Evolutionary conservation across 306 rosid species (phyloP).

Genomic region (Cyclanthera cordifolia): DNA sequence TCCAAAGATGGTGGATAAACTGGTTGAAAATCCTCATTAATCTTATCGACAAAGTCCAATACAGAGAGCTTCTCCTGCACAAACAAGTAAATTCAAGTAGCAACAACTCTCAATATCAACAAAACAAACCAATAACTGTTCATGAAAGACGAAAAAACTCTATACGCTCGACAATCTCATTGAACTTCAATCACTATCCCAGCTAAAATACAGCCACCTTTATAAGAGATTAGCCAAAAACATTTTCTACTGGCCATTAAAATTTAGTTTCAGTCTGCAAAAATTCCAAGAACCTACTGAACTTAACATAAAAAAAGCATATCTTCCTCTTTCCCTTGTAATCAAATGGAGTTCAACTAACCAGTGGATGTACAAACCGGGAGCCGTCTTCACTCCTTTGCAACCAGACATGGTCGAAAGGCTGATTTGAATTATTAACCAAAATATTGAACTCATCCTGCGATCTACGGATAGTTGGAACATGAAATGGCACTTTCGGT

Average conservation of each 20-base stretch:
- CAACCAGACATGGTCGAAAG: constrained; percentile 90
- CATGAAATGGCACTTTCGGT: constrained; percentile 74
- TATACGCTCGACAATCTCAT: background rate
- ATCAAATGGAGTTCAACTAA: constrained; percentile 20
- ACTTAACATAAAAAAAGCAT: background rate
- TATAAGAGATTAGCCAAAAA: background rate
- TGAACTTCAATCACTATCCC: background rate
- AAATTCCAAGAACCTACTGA: background rate
- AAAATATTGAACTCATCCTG: constrained; percentile 60
- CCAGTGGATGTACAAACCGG: constrained; percentile 72
- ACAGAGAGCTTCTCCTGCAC: constrained; percentile 50
- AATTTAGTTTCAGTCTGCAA: background rate
- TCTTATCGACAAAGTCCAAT: constrained; percentile 60
- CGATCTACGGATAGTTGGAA: constrained; percentile 65
- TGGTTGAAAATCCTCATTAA: constrained; percentile 31
- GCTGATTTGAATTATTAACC: constrained; percentile 58
- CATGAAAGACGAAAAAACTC: background rate
- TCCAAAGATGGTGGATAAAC: constrained; percentile 43
- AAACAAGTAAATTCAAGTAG: constrained; percentile 14
- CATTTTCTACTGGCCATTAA: background rate
- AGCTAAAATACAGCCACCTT: background rate
- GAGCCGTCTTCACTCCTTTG: constrained; percentile 55
- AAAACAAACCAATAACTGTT: background rate
- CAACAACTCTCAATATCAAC: background rate
- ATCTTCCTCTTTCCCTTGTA: no score